Base-by-base conservation (phyloP, 805 yeast genomes). In the Candida stauntonica region DNA sequence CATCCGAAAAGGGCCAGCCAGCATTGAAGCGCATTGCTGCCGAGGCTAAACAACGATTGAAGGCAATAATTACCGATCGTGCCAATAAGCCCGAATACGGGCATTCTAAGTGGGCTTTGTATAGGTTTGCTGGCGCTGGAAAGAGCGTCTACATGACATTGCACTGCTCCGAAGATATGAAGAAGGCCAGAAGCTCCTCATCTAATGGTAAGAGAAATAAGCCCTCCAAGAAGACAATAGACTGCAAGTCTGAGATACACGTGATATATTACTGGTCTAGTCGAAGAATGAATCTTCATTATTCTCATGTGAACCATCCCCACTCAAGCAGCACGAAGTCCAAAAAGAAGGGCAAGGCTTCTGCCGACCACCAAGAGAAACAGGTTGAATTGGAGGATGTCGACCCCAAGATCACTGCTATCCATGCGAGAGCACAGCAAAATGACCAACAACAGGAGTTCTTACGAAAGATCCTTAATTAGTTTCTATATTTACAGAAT, bases 131-230 rank as follows among this genome's bases (percentile, higher is more conserved):
- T 13, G 21, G 38, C 6, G 23, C 38, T 1, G 39, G 27, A 8
- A 29, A 13, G 3, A 19, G 42, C 23, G 16, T 37, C 2, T 41
- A 41, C 27, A 35, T 35, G 34, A 41, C 45, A 13, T 16, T 41
- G 15, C 33, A 37, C 32, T 41, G 45, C 23, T 31, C 37, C n/a
- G 37, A 33, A n/a, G 45, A 41, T 17, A 34, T 13, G 35, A n/a
- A 21, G 5, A 29, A 36, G 4, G 34, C 24, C 11, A 30, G 42
- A 13, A 33, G 34, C 5, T 41, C 45, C 3, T 6, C 20, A 13
- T 41, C 45, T 7, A 37, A 31, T 15, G 45, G 45, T 3, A 28
- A 29, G 29, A 20, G 45, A 17, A 21, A 31, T 17, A 41, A 38
- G 35, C 18, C 6, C 17, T 29, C 30, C 13, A 37, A 29, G 37